These are phyloP conservation scores for Blastobotrys terrestris DNA, from an alignment of 805 yeast species.

Conservation along the genomic window DNA sequence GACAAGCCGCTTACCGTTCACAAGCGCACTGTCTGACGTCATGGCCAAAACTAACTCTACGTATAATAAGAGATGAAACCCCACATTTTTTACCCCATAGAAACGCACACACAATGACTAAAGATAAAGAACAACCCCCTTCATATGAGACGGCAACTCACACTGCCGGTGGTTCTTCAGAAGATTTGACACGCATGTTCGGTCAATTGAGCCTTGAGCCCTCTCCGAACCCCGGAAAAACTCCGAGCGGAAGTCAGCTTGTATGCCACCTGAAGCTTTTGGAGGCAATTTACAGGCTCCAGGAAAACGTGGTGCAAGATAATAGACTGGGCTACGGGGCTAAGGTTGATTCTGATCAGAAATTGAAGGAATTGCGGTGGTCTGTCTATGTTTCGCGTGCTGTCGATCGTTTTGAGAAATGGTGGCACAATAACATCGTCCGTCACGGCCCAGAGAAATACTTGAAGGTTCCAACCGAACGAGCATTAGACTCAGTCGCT, in stretches of 20 bases:
- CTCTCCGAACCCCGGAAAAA: neutral
- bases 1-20: too few relatives aligned
- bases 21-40: too few relatives aligned
- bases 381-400: constrained; percentile 12
- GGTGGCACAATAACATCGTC: constrained; percentile 11
- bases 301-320: neutral
- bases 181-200: neutral
- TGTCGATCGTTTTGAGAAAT: constrained; percentile 12
- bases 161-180: neutral
- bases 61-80: too few relatives aligned
- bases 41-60: too few relatives aligned
- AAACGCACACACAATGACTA: too few relatives aligned
- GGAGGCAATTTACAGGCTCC: neutral
- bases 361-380: constrained; percentile 13
- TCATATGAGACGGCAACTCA: neutral
- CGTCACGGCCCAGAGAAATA: neutral
- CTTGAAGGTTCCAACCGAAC: neutral
- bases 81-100: too few relatives aligned
- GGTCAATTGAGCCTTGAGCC: neutral
- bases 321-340: neutral
- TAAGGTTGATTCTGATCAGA: neutral
- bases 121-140: too few relatives aligned
- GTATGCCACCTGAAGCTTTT: neutral
- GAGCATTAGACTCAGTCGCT: neutral
- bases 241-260: neutral